Evolutionary conservation across 352 stramenopile genomes (phyloP).

Genomic region (Thraustotheca clavata): DNA sequence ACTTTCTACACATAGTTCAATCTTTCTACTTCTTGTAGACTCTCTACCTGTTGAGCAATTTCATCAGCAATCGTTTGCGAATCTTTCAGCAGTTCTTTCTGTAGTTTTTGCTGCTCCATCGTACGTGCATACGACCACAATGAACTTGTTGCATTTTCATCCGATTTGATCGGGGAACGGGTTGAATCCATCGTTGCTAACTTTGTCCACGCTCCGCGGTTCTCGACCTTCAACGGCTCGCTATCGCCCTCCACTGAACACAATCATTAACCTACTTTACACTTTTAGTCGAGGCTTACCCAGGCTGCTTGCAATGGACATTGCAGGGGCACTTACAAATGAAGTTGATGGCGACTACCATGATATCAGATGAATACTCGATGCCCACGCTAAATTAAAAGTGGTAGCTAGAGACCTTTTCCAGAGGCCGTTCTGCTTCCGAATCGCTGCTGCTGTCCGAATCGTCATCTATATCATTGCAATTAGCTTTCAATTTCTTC

Average conservation of each 20-base stretch:
- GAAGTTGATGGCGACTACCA: constrained; percentile 48
- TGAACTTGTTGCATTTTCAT: constrained; percentile 64
- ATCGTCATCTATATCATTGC: constrained; percentile 71
- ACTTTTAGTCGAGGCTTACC: constrained; percentile 32
- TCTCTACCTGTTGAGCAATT: constrained; percentile 51
- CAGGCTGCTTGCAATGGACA: constrained; percentile 30
- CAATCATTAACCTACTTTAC: constrained; percentile 26
- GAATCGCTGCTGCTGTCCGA: constrained; percentile 75
- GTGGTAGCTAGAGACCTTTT: constrained; percentile 69
- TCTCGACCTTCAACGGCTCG: constrained; percentile 73
- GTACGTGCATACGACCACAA: constrained; percentile 75
- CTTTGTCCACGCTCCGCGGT: constrained; percentile 75
- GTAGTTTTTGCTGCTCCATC: constrained; percentile 83
- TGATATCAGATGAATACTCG: constrained; percentile 20
- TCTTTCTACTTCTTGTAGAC: no score
- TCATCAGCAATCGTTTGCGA: constrained; percentile 54
- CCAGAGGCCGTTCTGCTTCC: constrained; percentile 53
- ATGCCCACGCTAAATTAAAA: constrained; percentile 26
- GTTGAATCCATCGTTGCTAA: constrained; percentile 58
- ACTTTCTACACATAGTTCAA: not conserved
- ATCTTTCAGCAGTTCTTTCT: constrained; percentile 81
- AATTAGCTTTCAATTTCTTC: constrained; percentile 55
- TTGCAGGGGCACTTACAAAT: constrained; percentile 40
- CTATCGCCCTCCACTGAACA: constrained; percentile 48
- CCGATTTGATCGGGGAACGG: constrained; percentile 42